Evolutionary conservation across 495 filamentous ascomycete genomes (phyloP), one percentile per base, ranked within the genome.

Genomic region (Jackrogersella multiformis): DNA sequence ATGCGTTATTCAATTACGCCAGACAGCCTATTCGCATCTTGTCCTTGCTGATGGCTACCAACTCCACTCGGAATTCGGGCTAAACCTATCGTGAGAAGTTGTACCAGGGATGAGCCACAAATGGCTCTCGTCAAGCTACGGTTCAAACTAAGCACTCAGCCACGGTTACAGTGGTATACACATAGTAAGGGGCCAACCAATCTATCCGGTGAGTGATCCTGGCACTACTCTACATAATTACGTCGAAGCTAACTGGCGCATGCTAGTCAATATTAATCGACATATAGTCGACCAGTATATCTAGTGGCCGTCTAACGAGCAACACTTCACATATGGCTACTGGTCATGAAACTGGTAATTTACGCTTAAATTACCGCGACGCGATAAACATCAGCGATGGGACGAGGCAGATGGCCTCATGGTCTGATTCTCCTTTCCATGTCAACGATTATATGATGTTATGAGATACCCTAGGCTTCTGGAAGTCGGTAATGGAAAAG

Each of bases 401-500:
- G 23, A 32, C 13, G 15, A 18, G 24, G 10, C 24, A 34, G 16
- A 9, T 26, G 45, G 45, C 26, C 26, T 16, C 21, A 15, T 44
- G 6, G 16, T 20, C 41, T 13, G 21, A 21, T 46, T 42, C 20
- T 42, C 15, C 20, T 23, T 45, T 24, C 6, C 13, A 15, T 2
- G 45, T n/a, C 42, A 21, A 21, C 5, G 9, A 2, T 3, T 23
- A 5, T 48, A 5, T 48, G 24, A 5, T 48, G 30, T 49, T 28
- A 15, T 4, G 26, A 49, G 45, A 49, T 49, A 49, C 45, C 45
- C 45, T 49, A 24, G 45, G 45, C 10, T 49, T 49, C 21, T 28
- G 23, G 45, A 24, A 30, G 45, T 10, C 21, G 15, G 15, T 20
- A 21, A 48, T 28, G 2, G 23, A 28, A 48, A 44, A 44, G 16